Percentiles rank a stretch among this genome's conserved stretches.
These are phyloP conservation scores for Simplicillium sp. DNA, from an alignment of 2,329 filamentous ascomycete genomes.

Conservation along the genomic window DNA sequence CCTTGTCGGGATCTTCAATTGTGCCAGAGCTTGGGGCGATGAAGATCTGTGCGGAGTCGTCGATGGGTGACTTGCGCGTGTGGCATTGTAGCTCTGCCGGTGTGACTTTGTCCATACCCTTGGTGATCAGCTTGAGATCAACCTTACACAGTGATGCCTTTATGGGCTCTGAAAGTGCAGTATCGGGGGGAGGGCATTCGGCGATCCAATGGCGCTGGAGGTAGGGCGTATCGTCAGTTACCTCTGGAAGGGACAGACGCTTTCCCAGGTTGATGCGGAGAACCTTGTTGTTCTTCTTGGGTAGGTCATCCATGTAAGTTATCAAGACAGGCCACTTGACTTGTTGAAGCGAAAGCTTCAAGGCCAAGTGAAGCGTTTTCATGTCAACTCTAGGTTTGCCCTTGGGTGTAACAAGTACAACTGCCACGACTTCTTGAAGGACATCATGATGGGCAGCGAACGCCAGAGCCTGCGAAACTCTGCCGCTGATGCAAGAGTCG, in stretches of 20 bases:
- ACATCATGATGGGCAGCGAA: slow-evolving; percentile 43
- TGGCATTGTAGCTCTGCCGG: too few species aligned
- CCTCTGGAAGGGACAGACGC: slow-evolving; percentile 30
- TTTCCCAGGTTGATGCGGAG: slow-evolving; percentile 42
- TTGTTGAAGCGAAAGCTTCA: slow-evolving; percentile 37
- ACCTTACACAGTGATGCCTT: slow-evolving; percentile 20
- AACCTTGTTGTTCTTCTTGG: slow-evolving; percentile 49
- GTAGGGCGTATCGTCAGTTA: slow-evolving; percentile 34
- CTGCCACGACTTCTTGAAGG: slow-evolving; percentile 45
- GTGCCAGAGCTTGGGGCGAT: too few species aligned
- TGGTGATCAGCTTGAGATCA: slow-evolving; percentile 10
- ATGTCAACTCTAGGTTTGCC: slow-evolving; percentile 35
- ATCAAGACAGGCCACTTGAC: slow-evolving; percentile 42
- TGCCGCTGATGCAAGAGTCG: slow-evolving; percentile 32
- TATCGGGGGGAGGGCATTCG: slow-evolving; percentile 36
- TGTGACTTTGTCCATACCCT: too few species aligned
- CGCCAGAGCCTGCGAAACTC: slow-evolving; percentile 38
- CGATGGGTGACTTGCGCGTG: too few species aligned
- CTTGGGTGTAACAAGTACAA: slow-evolving; percentile 38
- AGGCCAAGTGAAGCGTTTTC: slow-evolving; percentile 33
- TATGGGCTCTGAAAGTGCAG: slow-evolving; percentile 32
- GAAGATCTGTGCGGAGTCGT: too few species aligned
- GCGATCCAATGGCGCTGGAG: slow-evolving; percentile 39
- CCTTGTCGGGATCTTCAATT: too few species aligned
- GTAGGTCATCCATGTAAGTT: slow-evolving; percentile 44